Evolutionary conservation across 805 yeast genomes (phyloP).

Genomic region (Geotrichum ghanense): DNA sequence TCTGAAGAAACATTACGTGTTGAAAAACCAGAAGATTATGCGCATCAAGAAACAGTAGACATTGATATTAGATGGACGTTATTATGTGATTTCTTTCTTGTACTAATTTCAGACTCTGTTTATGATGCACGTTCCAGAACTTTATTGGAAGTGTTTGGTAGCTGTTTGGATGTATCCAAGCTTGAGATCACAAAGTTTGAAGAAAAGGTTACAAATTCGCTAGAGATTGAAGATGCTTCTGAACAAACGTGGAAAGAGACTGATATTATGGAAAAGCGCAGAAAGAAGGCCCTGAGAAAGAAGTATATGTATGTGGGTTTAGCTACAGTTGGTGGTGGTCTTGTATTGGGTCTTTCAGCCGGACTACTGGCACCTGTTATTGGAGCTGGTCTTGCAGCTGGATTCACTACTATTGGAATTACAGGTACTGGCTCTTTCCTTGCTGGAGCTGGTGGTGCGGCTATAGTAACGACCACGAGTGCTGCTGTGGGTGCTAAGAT

Average conservation of each 20-base stretch:
- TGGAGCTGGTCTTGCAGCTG: slow-evolving; percentile 98
- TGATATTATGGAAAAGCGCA: slow-evolving; percentile 56
- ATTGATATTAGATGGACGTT: slow-evolving; percentile 89
- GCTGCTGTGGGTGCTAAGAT: slow-evolving; percentile 84
- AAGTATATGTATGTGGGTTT: slow-evolving; percentile 81
- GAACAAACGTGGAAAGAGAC: slow-evolving; percentile 69
- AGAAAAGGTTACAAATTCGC: slow-evolving; percentile 75
- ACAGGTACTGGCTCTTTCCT: slow-evolving; percentile 86
- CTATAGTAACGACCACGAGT: slow-evolving; percentile 85
- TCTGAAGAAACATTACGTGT: slow-evolving; percentile 8
- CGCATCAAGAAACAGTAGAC: slow-evolving; percentile 28
- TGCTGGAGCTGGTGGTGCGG: slow-evolving; percentile 96
- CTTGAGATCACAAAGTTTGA: slow-evolving; percentile 82
- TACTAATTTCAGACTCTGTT: slow-evolving; percentile 68
- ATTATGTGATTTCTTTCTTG: slow-evolving; percentile 77
- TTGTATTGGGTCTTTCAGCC: slow-evolving; percentile 89
- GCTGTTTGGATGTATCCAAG: slow-evolving; percentile 41
- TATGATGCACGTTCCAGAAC: slow-evolving; percentile 87
- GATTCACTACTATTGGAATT: slow-evolving; percentile 87
- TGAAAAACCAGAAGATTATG: slow-evolving; percentile 15
- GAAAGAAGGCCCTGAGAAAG: slow-evolving; percentile 49
- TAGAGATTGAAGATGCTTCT: slow-evolving; percentile 76
- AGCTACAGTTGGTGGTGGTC: slow-evolving; percentile 93
- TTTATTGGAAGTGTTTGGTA: slow-evolving; percentile 58
- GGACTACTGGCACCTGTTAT: slow-evolving; percentile 95